Evolutionary conservation across 345 rosid species (phyloP).

Genomic region (Ricinus communis): DNA sequence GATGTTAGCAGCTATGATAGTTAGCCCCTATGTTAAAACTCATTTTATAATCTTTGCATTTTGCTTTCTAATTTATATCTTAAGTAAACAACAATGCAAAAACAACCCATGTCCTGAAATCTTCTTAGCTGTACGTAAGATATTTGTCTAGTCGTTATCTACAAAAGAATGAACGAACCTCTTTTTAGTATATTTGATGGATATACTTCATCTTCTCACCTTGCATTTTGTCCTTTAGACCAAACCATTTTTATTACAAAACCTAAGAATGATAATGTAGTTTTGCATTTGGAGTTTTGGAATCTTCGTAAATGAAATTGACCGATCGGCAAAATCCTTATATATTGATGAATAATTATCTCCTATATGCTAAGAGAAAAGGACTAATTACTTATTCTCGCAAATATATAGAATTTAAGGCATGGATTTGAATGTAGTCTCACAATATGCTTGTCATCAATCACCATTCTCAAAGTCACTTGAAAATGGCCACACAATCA

Average conservation of each 20-base stretch:
- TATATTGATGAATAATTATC: too few species aligned
- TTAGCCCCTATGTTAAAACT: too few species aligned
- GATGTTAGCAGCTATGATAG: too few species aligned
- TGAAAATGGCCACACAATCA: neutral
- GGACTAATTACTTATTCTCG: too few species aligned
- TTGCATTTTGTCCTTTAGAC: neutral
- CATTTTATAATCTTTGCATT: too few species aligned
- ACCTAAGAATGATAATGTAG: neutral
- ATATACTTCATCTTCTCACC: neutral
- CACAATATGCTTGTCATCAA: neutral
- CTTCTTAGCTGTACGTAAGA: neutral
- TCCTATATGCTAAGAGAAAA: too few species aligned
- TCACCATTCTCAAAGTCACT: slow-evolving; percentile 10
- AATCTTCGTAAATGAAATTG: too few species aligned
- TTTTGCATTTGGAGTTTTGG: neutral
- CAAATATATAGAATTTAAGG: too few species aligned
- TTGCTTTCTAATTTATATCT: too few species aligned
- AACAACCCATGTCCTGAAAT: too few species aligned
- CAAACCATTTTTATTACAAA: neutral
- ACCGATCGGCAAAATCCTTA: too few species aligned
- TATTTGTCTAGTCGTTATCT: neutral
- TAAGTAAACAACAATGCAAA: too few species aligned
- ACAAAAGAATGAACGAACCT: neutral
- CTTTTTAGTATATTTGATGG: neutral
- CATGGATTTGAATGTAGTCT: neutral